phyloP scores from a whole-genome alignment of 1,284 basidiomycete genomes.

The Vanrija pseudolonga region DNA sequence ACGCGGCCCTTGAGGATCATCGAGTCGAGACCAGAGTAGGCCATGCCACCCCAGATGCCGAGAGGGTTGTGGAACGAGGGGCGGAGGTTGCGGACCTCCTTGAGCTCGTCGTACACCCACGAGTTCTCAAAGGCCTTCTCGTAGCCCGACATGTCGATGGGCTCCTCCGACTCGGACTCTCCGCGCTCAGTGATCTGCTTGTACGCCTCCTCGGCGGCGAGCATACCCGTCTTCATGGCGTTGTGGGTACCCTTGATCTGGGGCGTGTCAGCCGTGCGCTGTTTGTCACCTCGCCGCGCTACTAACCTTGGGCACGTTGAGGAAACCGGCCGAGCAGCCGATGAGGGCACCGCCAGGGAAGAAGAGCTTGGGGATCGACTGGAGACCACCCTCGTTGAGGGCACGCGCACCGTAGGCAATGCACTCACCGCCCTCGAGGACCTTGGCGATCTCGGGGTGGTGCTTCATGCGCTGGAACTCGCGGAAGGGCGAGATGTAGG shows the following conservation, averaged over 20 bases:
- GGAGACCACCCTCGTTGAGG: slow-evolving; percentile 91
- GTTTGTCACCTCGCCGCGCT: neutral
- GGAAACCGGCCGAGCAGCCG: slow-evolving; percentile 92
- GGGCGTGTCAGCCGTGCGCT: neutral
- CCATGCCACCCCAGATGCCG: slow-evolving; percentile 83
- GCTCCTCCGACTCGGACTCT: slow-evolving; percentile 19
- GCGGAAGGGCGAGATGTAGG: slow-evolving; percentile 85
- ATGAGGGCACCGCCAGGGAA: slow-evolving; percentile 96
- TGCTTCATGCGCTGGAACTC: slow-evolving; percentile 98
- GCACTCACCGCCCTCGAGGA: slow-evolving; percentile 73
- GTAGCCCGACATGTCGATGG: slow-evolving; percentile 73
- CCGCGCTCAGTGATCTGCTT: slow-evolving; percentile 54
- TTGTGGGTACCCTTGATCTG: slow-evolving; percentile 98
- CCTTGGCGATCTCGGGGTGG: slow-evolving; percentile 81
- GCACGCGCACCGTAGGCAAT: slow-evolving; percentile 88
- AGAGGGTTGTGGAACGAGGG: slow-evolving; percentile 84
- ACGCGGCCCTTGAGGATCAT: slow-evolving; percentile 79
- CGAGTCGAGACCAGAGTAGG: slow-evolving; percentile 86
- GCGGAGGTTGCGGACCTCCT: slow-evolving; percentile 88
- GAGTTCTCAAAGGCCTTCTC: slow-evolving; percentile 68
- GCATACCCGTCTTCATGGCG: slow-evolving; percentile 99
- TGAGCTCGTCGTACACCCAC: slow-evolving; percentile 84
- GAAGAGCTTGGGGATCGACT: slow-evolving; percentile 83
- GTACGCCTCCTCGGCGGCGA: slow-evolving; percentile 86
- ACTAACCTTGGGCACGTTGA: slow-evolving; percentile 79